Evolutionary conservation across 2,329 filamentous ascomycete species (phyloP), one percentile per base, ranked within the genome.

Genomic region (Arthrinium puccinioides): DNA sequence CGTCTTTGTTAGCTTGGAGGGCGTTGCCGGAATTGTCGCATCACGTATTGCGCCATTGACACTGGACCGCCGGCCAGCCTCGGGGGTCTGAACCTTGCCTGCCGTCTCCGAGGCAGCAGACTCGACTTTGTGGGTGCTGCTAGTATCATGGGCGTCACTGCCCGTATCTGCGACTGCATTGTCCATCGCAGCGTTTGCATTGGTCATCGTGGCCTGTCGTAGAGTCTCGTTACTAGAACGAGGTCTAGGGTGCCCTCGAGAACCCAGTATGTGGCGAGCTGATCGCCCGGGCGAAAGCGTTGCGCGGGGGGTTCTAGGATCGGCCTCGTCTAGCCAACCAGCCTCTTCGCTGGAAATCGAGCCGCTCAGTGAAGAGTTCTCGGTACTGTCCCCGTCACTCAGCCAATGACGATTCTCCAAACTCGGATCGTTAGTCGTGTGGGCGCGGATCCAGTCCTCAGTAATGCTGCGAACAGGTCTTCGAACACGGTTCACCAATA

Each of bases 391-490:
- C 44, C 80, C 75, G 72, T 94, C 87, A 57, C 86, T 94, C 48
- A 88, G 72, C 87, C 87, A 94, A 60, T 87, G 82, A 43, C 77
- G 79, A 47, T 78, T 76, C 56, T 92, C 85, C 21, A 74, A 76
- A 48, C 79, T 73, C 46, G 72, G 72, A 47, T 82, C 77, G 45
- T 76, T 74, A n/a, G 81, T 74, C n/a, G 86, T 80, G 54, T 89
- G 87, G 44, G 86, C 83, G 43, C 84, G 82, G 47, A 92, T 87
- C 86, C 86, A 90, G 66, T 88, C 84, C 59, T 89, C 83, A 0
- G 84, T 87, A 37, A 89, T 72, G 41, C 82, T 79, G 46, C 70
- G 67, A 13, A 70, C 65, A 39, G 74, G 68, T 55, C 79, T 64
- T 53, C 78, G 63, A 33, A 70, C 78, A 46, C 78, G 71, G 50